Conservation (phyloP, 805 yeast genomes). For the Wickerhamomyces canadensis region DNA sequence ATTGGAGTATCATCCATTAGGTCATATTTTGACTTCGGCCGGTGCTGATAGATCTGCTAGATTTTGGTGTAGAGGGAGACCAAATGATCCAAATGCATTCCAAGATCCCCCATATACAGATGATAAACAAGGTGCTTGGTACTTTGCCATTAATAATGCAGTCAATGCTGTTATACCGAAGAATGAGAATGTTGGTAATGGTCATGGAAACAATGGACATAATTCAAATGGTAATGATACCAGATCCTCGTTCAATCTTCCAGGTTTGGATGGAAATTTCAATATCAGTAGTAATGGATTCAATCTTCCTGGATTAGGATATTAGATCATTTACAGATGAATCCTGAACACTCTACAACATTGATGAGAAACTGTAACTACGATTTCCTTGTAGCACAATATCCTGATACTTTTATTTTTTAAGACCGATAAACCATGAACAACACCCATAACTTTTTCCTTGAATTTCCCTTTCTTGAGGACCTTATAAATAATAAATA, state of each 20-base stretch:
- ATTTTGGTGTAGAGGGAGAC: slow-evolving; percentile 92
- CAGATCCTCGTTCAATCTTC: slow-evolving; percentile 8
- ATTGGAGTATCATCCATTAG: slow-evolving; percentile 88
- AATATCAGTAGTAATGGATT: slow-evolving; percentile 5
- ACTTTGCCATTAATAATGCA: slow-evolving; percentile 35
- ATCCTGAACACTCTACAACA: too few relatives aligned
- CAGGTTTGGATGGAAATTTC: slow-evolving; percentile 14
- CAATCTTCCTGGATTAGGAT: slow-evolving; percentile 13
- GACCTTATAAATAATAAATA: background rate
- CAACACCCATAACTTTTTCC: too few relatives aligned
- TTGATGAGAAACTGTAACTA: too few relatives aligned
- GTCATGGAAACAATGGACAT: background rate
- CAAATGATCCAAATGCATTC: slow-evolving; percentile 79
- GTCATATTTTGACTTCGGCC: slow-evolving; percentile 86
- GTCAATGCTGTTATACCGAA: slow-evolving; percentile 29
- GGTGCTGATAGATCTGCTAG: slow-evolving; percentile 90
- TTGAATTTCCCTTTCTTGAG: background rate
- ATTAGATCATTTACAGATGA: slow-evolving; percentile 1
- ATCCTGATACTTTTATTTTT: too few relatives aligned
- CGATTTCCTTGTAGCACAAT: too few relatives aligned
- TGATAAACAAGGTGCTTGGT: slow-evolving; percentile 55
- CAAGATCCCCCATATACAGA: slow-evolving; percentile 77
- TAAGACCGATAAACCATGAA: too few relatives aligned
- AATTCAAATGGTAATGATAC: background rate
- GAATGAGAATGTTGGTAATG: slow-evolving; percentile 24